Conservation (phyloP, 2,329 filamentous ascomycete species). For the Fusarium veterinarium region DNA sequence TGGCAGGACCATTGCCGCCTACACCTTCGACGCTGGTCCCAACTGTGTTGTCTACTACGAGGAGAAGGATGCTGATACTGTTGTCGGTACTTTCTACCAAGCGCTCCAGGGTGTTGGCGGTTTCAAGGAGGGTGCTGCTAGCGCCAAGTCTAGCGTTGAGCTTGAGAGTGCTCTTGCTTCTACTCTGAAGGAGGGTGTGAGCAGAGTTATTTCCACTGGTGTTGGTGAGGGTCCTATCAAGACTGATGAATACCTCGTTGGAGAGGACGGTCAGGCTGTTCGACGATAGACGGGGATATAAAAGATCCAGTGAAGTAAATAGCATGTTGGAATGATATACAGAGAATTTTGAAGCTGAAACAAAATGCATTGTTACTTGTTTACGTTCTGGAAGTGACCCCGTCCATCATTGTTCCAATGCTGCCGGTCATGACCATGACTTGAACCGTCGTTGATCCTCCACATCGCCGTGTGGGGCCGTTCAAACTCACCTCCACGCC, state of each 20-base stretch:
- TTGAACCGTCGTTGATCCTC: not conserved
- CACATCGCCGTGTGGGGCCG: slow-evolving; percentile 16
- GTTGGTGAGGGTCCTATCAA: slow-evolving; percentile 90
- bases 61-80: slow-evolving; percentile 76
- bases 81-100: slow-evolving; percentile 82
- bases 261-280: slow-evolving; percentile 68
- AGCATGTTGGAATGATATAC: slow-evolving; percentile 1
- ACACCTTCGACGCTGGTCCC: slow-evolving; percentile 97
- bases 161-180: slow-evolving; percentile 74
- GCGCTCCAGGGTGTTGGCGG: slow-evolving; percentile 73
- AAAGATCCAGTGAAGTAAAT: slow-evolving; percentile 8
- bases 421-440: not conserved
- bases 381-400: too few relatives aligned
- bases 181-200: slow-evolving; percentile 81
- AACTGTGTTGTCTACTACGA: slow-evolving; percentile 98
- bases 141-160: slow-evolving; percentile 65
- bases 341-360: not conserved
- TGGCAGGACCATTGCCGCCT: slow-evolving; percentile 85
- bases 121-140: slow-evolving; percentile 72
- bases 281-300: slow-evolving; percentile 42
- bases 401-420: not conserved
- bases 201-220: slow-evolving; percentile 88
- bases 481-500: not conserved
- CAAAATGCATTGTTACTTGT: not conserved
- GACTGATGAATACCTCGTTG: slow-evolving; percentile 81